Evolutionary conservation across 2,329 filamentous ascomycete species (phyloP).

Genomic region (Verticillium zaregamsianum): DNA sequence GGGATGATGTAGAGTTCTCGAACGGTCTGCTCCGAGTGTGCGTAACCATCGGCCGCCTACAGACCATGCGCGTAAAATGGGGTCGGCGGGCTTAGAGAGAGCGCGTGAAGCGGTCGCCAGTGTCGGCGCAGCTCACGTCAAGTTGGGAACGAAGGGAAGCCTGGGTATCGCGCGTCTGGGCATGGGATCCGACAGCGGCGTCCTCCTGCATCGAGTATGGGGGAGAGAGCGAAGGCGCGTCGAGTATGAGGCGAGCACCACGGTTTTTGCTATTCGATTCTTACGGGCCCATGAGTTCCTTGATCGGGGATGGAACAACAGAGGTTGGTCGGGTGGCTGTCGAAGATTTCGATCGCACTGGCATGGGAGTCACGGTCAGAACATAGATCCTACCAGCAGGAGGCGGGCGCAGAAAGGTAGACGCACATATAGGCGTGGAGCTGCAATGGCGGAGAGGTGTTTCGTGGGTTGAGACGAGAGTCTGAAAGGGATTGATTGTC

Average conservation of each 20-base stretch:
- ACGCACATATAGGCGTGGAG: background rate
- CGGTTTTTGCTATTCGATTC: background rate
- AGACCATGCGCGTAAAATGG: constrained; percentile 22
- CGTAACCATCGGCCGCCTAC: constrained; percentile 69
- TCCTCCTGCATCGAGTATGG: constrained; percentile 13
- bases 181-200: constrained; percentile 24
- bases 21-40: constrained; percentile 55
- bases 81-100: constrained; percentile 11
- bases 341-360: background rate
- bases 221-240: background rate
- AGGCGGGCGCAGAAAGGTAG: background rate
- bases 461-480: background rate
- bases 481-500: background rate
- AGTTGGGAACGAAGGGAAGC: constrained; percentile 25
- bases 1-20: constrained; percentile 52
- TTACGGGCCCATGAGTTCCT: background rate
- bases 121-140: constrained; percentile 22
- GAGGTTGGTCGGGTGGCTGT: background rate
- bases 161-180: constrained; percentile 31
- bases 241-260: background rate
- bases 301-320: background rate
- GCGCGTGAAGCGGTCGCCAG: constrained; percentile 1
- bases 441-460: background rate
- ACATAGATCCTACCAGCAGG: background rate
- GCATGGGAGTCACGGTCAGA: background rate